Evolutionary conservation across 306 rosid species (phyloP).

Genomic region (Amphicarpaea edgeworthii): DNA sequence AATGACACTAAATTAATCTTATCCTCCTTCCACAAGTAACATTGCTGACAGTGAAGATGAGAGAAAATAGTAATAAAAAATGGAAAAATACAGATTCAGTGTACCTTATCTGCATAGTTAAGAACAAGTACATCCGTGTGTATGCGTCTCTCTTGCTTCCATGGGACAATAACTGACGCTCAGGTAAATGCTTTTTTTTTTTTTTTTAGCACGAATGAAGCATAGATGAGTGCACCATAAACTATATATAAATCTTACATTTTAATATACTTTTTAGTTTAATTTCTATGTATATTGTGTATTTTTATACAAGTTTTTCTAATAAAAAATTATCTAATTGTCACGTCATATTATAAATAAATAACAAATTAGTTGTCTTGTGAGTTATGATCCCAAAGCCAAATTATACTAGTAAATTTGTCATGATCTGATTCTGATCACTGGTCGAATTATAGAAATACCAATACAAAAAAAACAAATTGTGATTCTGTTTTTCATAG

Average conservation of each 20-base stretch:
- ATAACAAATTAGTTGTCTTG: no score
- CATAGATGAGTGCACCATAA: background rate
- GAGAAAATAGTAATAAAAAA: background rate
- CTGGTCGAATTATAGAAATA: background rate
- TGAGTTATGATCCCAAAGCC: conserved; percentile 20
- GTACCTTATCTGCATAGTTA: conserved; percentile 15
- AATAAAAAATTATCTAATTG: no score
- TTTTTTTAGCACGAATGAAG: background rate
- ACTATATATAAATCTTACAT: background rate
- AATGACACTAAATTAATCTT: no score
- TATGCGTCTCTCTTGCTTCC: conserved; percentile 29
- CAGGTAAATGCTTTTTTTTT: background rate
- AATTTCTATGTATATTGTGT: background rate
- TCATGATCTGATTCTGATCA: no score
- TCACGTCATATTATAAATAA: no score
- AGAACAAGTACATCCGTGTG: background rate
- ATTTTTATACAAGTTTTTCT: no score
- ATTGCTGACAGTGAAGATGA: conserved; percentile 12
- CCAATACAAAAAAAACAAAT: background rate
- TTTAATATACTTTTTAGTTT: background rate
- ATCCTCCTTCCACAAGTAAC: background rate
- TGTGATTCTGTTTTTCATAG: conserved; percentile 7
- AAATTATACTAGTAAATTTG: conserved; percentile 1
- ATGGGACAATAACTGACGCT: conserved; percentile 18
- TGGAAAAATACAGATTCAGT: background rate